phyloP scores from a whole-genome alignment of 805 yeast genomes.

The Candida tallmaniae region DNA sequence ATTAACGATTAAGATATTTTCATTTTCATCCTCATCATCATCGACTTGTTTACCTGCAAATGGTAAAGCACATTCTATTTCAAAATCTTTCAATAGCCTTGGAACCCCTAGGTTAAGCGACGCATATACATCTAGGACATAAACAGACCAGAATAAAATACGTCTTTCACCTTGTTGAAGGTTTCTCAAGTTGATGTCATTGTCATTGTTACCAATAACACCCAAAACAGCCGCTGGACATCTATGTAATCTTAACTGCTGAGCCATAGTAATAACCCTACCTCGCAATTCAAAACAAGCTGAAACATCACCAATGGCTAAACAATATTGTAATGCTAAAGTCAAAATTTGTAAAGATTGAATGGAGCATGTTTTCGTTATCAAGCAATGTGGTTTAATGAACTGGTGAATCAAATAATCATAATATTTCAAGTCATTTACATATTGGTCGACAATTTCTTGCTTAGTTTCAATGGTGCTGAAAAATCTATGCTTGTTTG shows the following conservation, averaged over 20 bases:
- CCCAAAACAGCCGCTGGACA: slow-evolving; percentile 85
- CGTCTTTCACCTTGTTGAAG: slow-evolving; percentile 81
- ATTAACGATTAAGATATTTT: slow-evolving; percentile 56
- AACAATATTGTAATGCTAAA: slow-evolving; percentile 64
- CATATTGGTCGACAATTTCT: slow-evolving; percentile 16
- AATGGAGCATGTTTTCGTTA: slow-evolving; percentile 55
- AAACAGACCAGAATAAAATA: slow-evolving; percentile 79
- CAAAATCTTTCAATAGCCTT: slow-evolving; percentile 70
- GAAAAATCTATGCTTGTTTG: slow-evolving; percentile 26
- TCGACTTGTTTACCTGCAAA: slow-evolving; percentile 46
- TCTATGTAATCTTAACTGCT: slow-evolving; percentile 77
- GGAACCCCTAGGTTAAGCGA: slow-evolving; percentile 81
- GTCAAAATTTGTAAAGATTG: slow-evolving; percentile 67
- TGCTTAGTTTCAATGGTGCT: slow-evolving; percentile 18
- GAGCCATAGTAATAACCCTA: slow-evolving; percentile 74
- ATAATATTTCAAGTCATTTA: slow-evolving; percentile 39
- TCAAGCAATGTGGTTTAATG: slow-evolving; percentile 52
- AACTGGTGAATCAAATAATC: slow-evolving; percentile 61
- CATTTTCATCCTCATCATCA: slow-evolving; percentile 40
- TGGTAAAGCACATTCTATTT: slow-evolving; percentile 84
- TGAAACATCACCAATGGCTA: slow-evolving; percentile 67
- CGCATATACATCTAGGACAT: slow-evolving; percentile 69
- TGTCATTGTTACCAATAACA: slow-evolving; percentile 33
- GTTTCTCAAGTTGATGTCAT: slow-evolving; percentile 41
- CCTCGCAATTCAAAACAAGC: slow-evolving; percentile 76